Percentiles rank a stretch among this genome's conserved stretches.
These are phyloP conservation scores for Glycine tomentella DNA, from an alignment of 306 rosid genomes.

Conservation along the genomic window DNA sequence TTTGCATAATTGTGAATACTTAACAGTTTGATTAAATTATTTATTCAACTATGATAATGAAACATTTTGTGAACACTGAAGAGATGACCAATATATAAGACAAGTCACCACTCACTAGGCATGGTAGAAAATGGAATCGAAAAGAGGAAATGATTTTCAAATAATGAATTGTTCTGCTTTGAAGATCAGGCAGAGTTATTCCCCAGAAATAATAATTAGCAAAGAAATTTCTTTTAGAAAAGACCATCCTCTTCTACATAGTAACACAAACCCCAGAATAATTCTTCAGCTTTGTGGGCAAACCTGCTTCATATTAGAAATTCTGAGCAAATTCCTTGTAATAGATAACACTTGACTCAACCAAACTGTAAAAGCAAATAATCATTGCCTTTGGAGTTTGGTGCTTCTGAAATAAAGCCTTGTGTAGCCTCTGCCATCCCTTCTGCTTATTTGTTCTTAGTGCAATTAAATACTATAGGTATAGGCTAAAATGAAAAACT, in stretches of 20 bases:
- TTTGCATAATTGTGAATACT: background rate
- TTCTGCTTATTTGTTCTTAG: no score
- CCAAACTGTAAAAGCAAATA: no score
- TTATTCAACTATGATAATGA: background rate
- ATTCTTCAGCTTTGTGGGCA: no score
- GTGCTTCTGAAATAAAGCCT: no score
- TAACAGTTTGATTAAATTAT: slow-evolving; percentile 23
- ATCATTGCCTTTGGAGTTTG: no score
- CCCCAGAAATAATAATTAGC: slow-evolving; percentile 12
- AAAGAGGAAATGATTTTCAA: background rate
- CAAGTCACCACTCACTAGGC: background rate
- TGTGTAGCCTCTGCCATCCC: no score
- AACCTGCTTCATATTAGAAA: no score
- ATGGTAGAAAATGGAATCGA: slow-evolving; percentile 7
- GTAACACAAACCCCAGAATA: no score
- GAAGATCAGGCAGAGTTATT: background rate
- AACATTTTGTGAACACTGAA: background rate
- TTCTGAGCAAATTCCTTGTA: no score
- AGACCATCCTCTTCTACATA: background rate
- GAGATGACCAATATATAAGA: background rate
- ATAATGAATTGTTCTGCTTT: slow-evolving; percentile 1
- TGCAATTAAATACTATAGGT: no score
- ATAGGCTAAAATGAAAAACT: background rate
- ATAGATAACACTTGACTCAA: no score
- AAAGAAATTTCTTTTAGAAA: background rate